Conservation (phyloP, 768 basidiomycete species). For the Phlebiopsis flavidoalba region DNA sequence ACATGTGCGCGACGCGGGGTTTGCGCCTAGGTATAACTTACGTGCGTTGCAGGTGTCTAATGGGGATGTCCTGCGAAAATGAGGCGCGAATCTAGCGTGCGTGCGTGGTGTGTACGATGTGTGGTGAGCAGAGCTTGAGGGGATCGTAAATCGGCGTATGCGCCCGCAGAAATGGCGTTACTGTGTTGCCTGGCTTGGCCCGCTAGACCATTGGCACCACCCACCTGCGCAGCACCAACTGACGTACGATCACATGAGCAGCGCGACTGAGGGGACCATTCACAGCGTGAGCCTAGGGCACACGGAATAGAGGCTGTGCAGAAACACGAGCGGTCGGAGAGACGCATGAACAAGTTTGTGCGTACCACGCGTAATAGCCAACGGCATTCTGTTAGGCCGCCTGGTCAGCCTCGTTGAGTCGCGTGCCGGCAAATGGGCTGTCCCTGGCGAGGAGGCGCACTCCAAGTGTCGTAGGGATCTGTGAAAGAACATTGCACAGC, state of each 20-base stretch:
- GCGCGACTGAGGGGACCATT: conserved; percentile 35
- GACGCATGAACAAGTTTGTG: background rate
- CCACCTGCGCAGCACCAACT: conserved; percentile 36
- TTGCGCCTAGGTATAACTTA: background rate
- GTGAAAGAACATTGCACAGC: conserved; percentile 57
- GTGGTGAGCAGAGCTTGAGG: background rate
- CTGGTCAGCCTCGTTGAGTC: too few species aligned
- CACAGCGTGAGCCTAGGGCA: conserved; percentile 31
- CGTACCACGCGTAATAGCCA: conserved; percentile 10
- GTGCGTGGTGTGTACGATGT: background rate
- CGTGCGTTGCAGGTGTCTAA: conserved; percentile 1
- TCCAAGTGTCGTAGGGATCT: too few species aligned
- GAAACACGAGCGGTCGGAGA: background rate
- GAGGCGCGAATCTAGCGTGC: too few species aligned
- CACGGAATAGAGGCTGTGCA: background rate
- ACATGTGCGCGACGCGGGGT: background rate
- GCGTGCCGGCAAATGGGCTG: too few species aligned
- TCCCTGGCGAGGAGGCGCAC: too few species aligned
- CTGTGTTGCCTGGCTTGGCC: background rate
- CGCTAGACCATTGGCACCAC: conserved; percentile 30
- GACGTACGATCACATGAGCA: conserved; percentile 37
- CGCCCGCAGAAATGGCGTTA: background rate
- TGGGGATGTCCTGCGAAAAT: background rate
- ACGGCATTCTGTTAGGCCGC: conserved; percentile 46
- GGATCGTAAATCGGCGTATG: background rate